These are phyloP conservation scores for Magnusiomyces ingens DNA, from an alignment of 1,139 yeast species.

Conservation along the genomic window DNA sequence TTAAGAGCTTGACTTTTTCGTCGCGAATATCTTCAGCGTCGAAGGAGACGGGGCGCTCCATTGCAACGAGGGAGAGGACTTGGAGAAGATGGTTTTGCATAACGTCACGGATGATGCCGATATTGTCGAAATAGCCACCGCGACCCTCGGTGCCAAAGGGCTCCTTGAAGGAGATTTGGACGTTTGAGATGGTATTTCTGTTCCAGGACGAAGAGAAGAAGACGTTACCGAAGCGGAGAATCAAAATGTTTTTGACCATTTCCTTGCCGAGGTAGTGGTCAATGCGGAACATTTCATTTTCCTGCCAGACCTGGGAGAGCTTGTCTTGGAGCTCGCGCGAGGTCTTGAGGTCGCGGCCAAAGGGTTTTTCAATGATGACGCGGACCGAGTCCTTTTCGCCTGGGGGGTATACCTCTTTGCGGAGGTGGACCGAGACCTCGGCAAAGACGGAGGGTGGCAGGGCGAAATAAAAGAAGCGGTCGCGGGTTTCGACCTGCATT, in stretches of 20 bases:
- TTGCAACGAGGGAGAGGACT: constrained; percentile 81
- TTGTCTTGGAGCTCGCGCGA: constrained; percentile 69
- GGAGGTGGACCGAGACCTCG: constrained; percentile 66
- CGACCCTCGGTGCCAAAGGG: constrained; percentile 98
- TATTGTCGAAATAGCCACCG: constrained; percentile 93
- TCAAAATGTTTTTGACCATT: constrained; percentile 89
- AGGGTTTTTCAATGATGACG: constrained; percentile 92
- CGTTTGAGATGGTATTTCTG: constrained; percentile 63
- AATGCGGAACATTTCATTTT: constrained; percentile 88
- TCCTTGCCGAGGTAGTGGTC: constrained; percentile 98
- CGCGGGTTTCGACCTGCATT: constrained; percentile 34
- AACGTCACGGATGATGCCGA: constrained; percentile 95
- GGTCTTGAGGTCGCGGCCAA: constrained; percentile 82
- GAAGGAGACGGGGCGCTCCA: constrained; percentile 90
- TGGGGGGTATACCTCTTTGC: constrained; percentile 56
- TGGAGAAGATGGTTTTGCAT: constrained; percentile 97
- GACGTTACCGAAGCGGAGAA: constrained; percentile 84
- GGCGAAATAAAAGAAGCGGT: constrained; percentile 83
- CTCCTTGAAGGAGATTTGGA: constrained; percentile 91
- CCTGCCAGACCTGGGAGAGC: constrained; percentile 79
- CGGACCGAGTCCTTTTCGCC: constrained; percentile 58
- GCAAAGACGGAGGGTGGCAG: constrained; percentile 91
- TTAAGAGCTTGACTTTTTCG: constrained; percentile 88
- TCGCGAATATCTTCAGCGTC: constrained; percentile 93
- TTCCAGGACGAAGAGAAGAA: constrained; percentile 84